Conservation (phyloP, 192 early-diverging fungal species). For the Piromyces finnis region DNA sequence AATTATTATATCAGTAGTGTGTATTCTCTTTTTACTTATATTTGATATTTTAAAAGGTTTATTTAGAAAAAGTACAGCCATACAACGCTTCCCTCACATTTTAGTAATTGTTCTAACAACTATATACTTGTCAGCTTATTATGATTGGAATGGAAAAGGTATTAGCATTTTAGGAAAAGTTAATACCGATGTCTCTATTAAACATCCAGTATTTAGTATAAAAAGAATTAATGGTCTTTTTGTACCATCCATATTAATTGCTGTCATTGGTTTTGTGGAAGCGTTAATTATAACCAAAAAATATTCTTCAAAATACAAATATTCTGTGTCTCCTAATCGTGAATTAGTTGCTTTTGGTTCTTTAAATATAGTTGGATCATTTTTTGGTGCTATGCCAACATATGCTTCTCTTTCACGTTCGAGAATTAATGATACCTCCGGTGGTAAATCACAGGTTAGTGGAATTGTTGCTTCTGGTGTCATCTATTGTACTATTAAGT, state of each 20-base stretch:
- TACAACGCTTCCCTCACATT: constrained; percentile 83
- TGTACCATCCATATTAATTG: constrained; percentile 70
- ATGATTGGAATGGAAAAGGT: constrained; percentile 53
- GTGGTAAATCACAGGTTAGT: constrained; percentile 76
- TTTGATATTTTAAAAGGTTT: constrained; percentile 31
- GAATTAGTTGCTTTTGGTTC: constrained; percentile 90
- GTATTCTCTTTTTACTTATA: constrained; percentile 47
- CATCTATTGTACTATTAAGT: constrained; percentile 62
- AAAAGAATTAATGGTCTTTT: constrained; percentile 47
- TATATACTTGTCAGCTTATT: constrained; percentile 38
- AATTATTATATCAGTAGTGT: constrained; percentile 43
- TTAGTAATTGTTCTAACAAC: constrained; percentile 63
- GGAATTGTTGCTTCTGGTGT: constrained; percentile 62
- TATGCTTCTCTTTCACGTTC: constrained; percentile 85
- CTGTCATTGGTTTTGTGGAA: constrained; percentile 95
- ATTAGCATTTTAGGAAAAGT: constrained; percentile 65
- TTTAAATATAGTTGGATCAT: constrained; percentile 64
- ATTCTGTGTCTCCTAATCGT: constrained; percentile 81
- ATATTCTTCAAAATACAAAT: constrained; percentile 79
- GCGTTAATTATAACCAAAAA: constrained; percentile 86
- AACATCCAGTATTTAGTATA: constrained; percentile 38
- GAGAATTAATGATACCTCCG: constrained; percentile 81
- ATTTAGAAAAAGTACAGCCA: constrained; percentile 16
- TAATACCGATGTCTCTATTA: constrained; percentile 35
- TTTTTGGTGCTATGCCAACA: constrained; percentile 57